Evolutionary conservation across 148 eudicot species (phyloP), one percentile per base, ranked within the genome.

Genomic region (Rhododendron simsii): DNA sequence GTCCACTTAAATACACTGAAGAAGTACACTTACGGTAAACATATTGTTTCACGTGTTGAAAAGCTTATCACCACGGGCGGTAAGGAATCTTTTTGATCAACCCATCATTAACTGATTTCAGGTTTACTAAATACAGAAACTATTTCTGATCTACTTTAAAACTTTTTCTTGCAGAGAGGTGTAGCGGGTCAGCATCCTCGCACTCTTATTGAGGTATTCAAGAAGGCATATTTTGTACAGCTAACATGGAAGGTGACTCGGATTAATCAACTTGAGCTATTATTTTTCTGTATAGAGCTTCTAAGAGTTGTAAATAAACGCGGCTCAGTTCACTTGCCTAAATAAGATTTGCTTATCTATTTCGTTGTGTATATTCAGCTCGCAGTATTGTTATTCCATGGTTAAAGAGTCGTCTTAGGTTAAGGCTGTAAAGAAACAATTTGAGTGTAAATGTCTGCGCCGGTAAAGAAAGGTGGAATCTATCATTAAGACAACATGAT

Each of bases 11-110:
- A 35, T 86, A 80, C 92, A 37, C 75, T 92, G 71, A 92, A 93
- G 90, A 90, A 83, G 90, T 93, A 88, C 82, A 92, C 94, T 9
- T 93, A 91, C 18, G 95, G 94, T 4, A 93, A 93, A 84, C 95
- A 93, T 71, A 88, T 93, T 71, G 94, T 92, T 88, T 88, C 93
- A 12, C 92, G 95, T 45, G 91, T 93, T 63, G 95, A 93, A 89
- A 93, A 93, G 89, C 95, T 93, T 86, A 78, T 93, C 57, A 78
- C 90, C 18, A 80, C 91, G 26, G 94, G 91, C 86, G 94, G 94
- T 93, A 80, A 84, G 84, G 35, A 85, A 78, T 59, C 15, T 26
- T 61, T 73, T 76, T 12, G 13, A 21, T 28, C 26, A 73, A 18
- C 74, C 55, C 50, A 7, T 61, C 28, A n/a, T 65, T 59, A 23